Percentiles rank a stretch among this genome's conserved stretches.
These are phyloP conservation scores for Raddia guianensis DNA, from an alignment of 176 grass and related monocot species.

Conservation along the genomic window DNA sequence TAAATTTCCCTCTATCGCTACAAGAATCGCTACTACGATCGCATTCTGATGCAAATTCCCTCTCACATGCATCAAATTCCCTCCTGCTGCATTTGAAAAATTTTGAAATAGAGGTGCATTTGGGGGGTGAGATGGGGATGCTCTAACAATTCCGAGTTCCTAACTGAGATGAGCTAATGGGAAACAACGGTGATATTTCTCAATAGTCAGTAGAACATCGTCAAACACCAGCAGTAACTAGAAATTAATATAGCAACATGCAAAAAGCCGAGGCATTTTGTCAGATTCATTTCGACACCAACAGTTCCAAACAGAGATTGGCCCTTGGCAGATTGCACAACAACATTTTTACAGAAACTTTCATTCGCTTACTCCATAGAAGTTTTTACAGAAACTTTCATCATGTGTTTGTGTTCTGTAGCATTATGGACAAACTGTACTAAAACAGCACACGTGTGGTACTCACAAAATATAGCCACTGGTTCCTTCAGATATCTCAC, in stretches of 20 bases:
- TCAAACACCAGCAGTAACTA: neutral
- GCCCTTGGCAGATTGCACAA: neutral
- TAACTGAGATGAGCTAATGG: neutral
- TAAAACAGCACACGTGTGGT: neutral
- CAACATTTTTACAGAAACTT: conserved; percentile 10
- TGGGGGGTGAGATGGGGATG: too few relatives aligned
- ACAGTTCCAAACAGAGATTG: neutral
- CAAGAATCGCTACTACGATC: too few relatives aligned
- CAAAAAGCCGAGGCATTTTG: neutral
- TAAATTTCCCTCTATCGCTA: too few relatives aligned
- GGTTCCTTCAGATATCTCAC: conserved; percentile 15
- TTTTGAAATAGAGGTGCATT: too few relatives aligned
- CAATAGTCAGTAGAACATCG: neutral
- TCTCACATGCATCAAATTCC: too few relatives aligned
- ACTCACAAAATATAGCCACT: conserved; percentile 24
- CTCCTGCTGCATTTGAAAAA: too few relatives aligned
- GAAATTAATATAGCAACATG: neutral
- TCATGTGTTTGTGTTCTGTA: too few relatives aligned
- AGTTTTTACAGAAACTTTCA: neutral
- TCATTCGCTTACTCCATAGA: neutral
- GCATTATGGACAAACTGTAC: conserved; percentile 18
- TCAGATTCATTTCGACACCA: neutral
- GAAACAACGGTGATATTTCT: neutral
- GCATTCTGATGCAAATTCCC: too few relatives aligned
- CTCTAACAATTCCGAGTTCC: neutral